These are phyloP conservation scores for Venturia pyrina DNA, from an alignment of 2,329 filamentous ascomycete species.

Conservation along the genomic window DNA sequence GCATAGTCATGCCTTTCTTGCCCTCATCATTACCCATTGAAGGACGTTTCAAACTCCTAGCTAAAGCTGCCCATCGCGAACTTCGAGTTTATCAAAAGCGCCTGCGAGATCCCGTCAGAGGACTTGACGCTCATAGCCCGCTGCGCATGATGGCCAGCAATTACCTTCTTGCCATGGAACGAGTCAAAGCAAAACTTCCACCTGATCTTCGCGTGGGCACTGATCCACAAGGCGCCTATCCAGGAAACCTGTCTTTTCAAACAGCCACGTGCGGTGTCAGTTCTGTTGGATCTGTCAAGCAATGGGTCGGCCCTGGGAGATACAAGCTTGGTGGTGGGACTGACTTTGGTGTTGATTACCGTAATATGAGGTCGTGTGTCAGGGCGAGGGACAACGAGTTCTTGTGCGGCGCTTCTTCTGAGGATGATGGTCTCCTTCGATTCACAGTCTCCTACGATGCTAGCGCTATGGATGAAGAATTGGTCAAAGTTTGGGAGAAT, in stretches of 20 bases:
- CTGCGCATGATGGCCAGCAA: conserved; percentile 32
- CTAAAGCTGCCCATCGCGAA: conserved; percentile 32
- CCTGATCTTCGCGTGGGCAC: conserved; percentile 17
- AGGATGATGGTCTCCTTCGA: conserved; percentile 25
- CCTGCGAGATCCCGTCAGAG: conserved; percentile 15
- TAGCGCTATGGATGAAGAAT: conserved; percentile 25
- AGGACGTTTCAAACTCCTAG: conserved; percentile 29
- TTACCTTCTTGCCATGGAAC: conserved; percentile 32
- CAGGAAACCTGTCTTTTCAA: conserved; percentile 21
- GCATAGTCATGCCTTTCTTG: conserved; percentile 35
- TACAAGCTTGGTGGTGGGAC: conserved; percentile 19
- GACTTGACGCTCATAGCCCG: conserved; percentile 27
- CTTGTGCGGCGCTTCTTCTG: conserved; percentile 31
- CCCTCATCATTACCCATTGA: conserved; percentile 25
- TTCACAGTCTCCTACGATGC: conserved; percentile 33
- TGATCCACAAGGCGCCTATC: conserved; percentile 30
- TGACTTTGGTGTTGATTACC: conserved; percentile 32
- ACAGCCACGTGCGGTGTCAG: conserved; percentile 36
- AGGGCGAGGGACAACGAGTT: conserved; percentile 37
- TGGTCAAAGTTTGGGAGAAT: conserved; percentile 22
- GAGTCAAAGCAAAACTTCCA: conserved; percentile 26
- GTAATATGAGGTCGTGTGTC: conserved; percentile 28
- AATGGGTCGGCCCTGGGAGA: conserved; percentile 22
- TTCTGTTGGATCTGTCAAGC: conserved; percentile 29
- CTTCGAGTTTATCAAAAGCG: conserved; percentile 36